Conservation (phyloP, 345 rosid species). For the Carallia brachiata region DNA sequence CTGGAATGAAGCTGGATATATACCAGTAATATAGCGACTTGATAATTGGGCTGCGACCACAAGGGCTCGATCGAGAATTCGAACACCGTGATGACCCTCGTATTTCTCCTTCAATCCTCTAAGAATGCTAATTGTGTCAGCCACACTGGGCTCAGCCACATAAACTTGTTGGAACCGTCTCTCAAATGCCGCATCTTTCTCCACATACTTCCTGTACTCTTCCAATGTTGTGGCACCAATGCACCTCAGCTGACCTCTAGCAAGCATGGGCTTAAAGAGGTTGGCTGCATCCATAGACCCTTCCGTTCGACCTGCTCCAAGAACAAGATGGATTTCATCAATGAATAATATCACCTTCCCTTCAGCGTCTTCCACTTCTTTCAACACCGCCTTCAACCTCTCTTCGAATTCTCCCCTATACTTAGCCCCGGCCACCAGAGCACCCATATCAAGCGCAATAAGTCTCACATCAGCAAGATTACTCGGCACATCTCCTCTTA, state of each 20-base stretch:
- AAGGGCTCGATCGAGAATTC: conserved; percentile 82
- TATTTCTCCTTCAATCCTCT: conserved; percentile 91
- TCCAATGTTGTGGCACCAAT: conserved; percentile 93
- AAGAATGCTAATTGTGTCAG: conserved; percentile 77
- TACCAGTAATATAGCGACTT: conserved; percentile 86
- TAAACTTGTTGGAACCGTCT: conserved; percentile 91
- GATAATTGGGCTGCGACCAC: conserved; percentile 89
- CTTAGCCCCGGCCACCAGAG: conserved; percentile 79
- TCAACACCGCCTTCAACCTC: conserved; percentile 72
- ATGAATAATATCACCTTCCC: conserved; percentile 93
- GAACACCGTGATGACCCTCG: conserved; percentile 94
- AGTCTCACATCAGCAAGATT: conserved; percentile 84
- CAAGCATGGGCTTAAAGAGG: conserved; percentile 92
- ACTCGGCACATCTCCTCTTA: conserved; percentile 82
- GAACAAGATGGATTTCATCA: conserved; percentile 94
- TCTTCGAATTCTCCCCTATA: conserved; percentile 93
- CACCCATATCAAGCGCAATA: conserved; percentile 87
- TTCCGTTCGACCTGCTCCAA: conserved; percentile 88
- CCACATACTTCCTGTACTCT: conserved; percentile 93
- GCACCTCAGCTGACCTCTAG: conserved; percentile 89
- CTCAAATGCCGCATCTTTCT: conserved; percentile 95
- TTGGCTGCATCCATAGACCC: conserved; percentile 99
- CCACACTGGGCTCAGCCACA: conserved; percentile 89
- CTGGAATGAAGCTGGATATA: neutral
- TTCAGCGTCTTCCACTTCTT: conserved; percentile 92